Base-by-base conservation (phyloP, 2,329 filamentous ascomycete species). In the Coleophoma crateriformis region DNA sequence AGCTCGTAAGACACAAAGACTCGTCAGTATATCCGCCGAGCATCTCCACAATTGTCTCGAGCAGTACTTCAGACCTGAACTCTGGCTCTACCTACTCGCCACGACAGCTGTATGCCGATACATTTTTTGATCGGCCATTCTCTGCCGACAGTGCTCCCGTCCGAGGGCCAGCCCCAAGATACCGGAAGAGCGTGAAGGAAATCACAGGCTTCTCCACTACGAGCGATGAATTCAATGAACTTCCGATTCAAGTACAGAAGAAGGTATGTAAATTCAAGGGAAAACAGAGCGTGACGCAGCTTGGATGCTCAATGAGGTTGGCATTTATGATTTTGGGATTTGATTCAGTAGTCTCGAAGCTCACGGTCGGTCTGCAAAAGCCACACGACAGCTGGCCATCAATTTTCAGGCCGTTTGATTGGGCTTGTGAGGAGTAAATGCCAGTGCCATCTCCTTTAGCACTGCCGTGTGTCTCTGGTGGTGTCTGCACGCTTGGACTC, bases 241-340 rank as follows among this genome's bases (percentile, higher is more conserved):
- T 78, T 49, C 74, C 75, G 8, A 55, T 73, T 42, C 73, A 74
- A n/a, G 71, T 77, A 19, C 69, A 72, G 54, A 68, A 72, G 62
- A 77, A 78, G 71, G 75, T 78, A 64, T 64, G 72, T 68, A 46
- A 40, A 49, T 33, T 49, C 20, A 2, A 27, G 8, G 8, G 27
- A 27, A 27, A 27, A 2, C 27, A 27, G 27, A 27, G 27, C 27
- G 27, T 27, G 27, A 27, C 27, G 8, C 27, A 27, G 27, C 27
- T 27, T 27, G 27, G 27, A 27, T 27, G 27, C 27, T 27, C 3
- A 27, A 27, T 27, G 7, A 10, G 27, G 27, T 27, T 10, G 27
- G 27, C 27, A 27, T 27, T 4, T 27, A 7, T 27, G 27, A 27
- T 27, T 27, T 27, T 27, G 27, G 27, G 8, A 27, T 27, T 27